Conservation (phyloP, 768 basidiomycete species). For the Tricholoma hemisulphureum region DNA sequence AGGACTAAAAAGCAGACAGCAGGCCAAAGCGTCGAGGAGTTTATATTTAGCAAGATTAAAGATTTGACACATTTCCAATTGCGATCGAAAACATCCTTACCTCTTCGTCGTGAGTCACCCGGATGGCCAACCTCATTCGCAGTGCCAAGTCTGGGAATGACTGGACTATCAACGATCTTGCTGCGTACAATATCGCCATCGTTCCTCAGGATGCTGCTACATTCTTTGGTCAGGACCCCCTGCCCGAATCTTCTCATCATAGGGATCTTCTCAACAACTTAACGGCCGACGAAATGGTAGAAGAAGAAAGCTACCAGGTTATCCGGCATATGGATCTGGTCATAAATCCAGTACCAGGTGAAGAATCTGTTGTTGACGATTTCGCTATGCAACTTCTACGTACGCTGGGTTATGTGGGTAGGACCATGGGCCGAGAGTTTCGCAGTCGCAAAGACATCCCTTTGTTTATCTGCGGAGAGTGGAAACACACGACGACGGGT, state of each 20-base stretch:
- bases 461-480: no score
- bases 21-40: no score
- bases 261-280: background rate
- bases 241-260: background rate
- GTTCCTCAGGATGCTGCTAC: background rate
- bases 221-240: background rate
- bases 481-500: no score
- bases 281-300: background rate
- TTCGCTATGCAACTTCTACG: slow-evolving; percentile 30
- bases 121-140: slow-evolving; percentile 4
- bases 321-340: slow-evolving; percentile 21
- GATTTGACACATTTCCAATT: no score
- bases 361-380: slow-evolving; percentile 33
- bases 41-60: no score
- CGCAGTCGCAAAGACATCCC: no score
- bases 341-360: slow-evolving; percentile 17
- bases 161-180: background rate
- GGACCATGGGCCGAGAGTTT: no score
- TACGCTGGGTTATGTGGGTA: slow-evolving; percentile 22
- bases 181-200: background rate
- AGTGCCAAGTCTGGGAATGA: background rate
- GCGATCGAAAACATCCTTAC: no score
- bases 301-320: slow-evolving; percentile 13
- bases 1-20: no score
- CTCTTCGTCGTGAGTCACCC: no score